Evolutionary conservation across 306 rosid genomes (phyloP), one percentile per base, ranked within the genome.

Genomic region (Biancaea sappan): DNA sequence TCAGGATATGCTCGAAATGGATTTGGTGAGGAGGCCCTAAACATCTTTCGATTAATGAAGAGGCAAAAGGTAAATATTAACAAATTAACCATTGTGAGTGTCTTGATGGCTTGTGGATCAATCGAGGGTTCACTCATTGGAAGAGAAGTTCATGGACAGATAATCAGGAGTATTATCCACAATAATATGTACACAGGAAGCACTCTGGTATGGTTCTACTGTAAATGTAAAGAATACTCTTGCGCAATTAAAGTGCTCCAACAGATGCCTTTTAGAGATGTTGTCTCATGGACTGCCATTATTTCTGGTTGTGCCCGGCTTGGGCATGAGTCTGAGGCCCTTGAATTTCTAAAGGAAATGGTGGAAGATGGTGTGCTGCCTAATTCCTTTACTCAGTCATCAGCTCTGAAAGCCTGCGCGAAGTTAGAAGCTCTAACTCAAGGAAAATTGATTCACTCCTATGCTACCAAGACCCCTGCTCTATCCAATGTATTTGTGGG

Each of bases 211-310:
- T 94, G 98, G 98, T 88, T 94, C 90, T 91, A 91, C 76, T 88
- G 94, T 78, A 92, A 83, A 80, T 90, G 96, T 79, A 89, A 85
- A 38, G 85, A 83, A 44, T 88, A 88, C 78, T 73, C 76, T 19
- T 72, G 34, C 46, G 98, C 98, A 72, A 74, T 79, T 19, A 84
- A 86, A 74, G 94, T 88, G 64, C 91, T 91, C 71, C 87, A 81
- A 22, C 85, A 86, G 68, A 85, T 87, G 96, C 97, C 96, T 35
- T 74, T 70, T 15, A 84, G 89, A 69, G 97, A 94, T 65, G 98
- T 90, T 44, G 92, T 91, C 70, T 87, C 97, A 1, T 94, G 97
- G 97, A 91, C 98, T 52, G 96, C 98, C 76, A 88, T 94, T 57
- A 94, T 94, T 71, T 94, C 98, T 1, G 98, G 96, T 12, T 81